A percentile compares a stretch with the other conserved stretches of the same genome.
Conservation (phyloP, 495 filamentous ascomycete species). For the Trichoderma erinaceum region DNA sequence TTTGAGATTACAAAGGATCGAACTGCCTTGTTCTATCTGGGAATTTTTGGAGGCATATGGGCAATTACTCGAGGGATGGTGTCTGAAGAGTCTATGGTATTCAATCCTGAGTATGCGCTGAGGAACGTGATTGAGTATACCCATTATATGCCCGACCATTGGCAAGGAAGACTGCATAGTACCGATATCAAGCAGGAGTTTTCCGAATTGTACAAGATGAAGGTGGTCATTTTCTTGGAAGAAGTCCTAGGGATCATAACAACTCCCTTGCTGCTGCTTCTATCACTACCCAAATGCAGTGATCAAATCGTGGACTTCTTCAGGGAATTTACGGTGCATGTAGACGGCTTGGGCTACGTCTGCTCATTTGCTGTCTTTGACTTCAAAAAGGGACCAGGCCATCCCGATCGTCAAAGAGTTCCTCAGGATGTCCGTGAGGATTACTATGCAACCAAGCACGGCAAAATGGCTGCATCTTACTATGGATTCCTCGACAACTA, state of each 20-base stretch:
- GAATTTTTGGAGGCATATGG: slow-evolving; percentile 66
- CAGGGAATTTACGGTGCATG: slow-evolving; percentile 92
- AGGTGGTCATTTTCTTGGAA: slow-evolving; percentile 83
- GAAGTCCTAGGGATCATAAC: slow-evolving; percentile 88
- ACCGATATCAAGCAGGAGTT: slow-evolving; percentile 82
- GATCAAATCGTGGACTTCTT: slow-evolving; percentile 97
- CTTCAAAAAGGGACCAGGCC: slow-evolving; percentile 76
- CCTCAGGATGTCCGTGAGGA: slow-evolving; percentile 69
- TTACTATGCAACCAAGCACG: slow-evolving; percentile 90
- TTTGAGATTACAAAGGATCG: slow-evolving; percentile 84
- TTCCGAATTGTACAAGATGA: slow-evolving; percentile 77
- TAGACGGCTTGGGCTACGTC: slow-evolving; percentile 91
- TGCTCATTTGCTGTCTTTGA: slow-evolving; percentile 98
- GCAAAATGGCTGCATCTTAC: slow-evolving; percentile 94
- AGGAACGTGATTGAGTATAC: slow-evolving; percentile 84
- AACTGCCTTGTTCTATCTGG: slow-evolving; percentile 79
- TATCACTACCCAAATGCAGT: slow-evolving; percentile 79
- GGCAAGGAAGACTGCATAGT: slow-evolving; percentile 83
- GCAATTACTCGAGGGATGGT: slow-evolving; percentile 70
- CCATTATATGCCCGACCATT: slow-evolving; percentile 80
- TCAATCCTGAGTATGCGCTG: slow-evolving; percentile 85
- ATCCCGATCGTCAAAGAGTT: slow-evolving; percentile 30
- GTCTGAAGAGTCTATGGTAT: slow-evolving; percentile 81
- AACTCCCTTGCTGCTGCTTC: slow-evolving; percentile 83
- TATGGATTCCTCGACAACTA: slow-evolving; percentile 92